Conservation (phyloP, 2,329 filamentous ascomycete genomes). For the Elsinoe ampelina region DNA sequence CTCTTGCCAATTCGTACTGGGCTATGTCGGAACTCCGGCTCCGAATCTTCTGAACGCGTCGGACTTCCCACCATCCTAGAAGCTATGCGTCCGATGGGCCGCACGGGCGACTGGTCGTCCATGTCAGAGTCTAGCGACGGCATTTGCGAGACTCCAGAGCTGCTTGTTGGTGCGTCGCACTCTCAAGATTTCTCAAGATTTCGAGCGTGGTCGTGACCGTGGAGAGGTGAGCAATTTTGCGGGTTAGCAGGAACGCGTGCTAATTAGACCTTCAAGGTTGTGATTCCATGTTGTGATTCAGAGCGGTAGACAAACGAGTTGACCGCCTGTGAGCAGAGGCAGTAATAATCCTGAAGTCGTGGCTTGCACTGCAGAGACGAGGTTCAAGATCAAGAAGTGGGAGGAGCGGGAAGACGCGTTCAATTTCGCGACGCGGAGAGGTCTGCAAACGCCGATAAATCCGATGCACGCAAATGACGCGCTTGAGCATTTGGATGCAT, state of each 20-base stretch:
- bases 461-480: not conserved
- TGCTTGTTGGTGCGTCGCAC: not conserved
- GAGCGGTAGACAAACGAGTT: not conserved
- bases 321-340: not conserved
- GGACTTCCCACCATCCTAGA: not conserved
- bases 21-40: not conserved
- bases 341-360: not conserved
- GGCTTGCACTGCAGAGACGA: not conserved
- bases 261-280: too few species aligned
- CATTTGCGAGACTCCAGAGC: not conserved
- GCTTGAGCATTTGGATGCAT: not conserved
- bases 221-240: too few species aligned
- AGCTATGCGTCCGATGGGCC: slow-evolving; percentile 1
- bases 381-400: not conserved
- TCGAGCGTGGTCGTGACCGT: too few species aligned
- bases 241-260: too few species aligned
- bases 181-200: too few species aligned
- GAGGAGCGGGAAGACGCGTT: slow-evolving; percentile 2
- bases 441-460: not conserved
- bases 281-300: too few species aligned
- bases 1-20: slow-evolving; percentile 1
- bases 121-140: not conserved
- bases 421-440: not conserved
- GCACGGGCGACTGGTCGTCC: not conserved
- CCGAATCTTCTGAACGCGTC: not conserved